Evolutionary conservation across 495 filamentous ascomycete species (phyloP).

Genomic region (Oleoguttula mirabilis): DNA sequence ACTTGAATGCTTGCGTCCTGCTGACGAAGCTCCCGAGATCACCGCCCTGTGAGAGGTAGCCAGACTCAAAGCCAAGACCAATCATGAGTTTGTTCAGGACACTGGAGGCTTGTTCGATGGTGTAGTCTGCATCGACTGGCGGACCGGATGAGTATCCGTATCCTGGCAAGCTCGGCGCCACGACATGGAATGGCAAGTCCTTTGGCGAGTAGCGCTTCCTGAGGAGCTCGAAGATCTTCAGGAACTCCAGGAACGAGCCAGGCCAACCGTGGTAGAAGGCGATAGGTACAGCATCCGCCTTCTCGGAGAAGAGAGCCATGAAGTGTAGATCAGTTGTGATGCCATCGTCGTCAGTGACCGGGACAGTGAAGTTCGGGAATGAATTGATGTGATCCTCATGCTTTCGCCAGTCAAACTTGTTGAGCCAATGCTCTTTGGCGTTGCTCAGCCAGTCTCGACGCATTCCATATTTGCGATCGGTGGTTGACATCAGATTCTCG

Average conservation of each 20-base stretch:
- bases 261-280: slow-evolving; percentile 54
- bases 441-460: slow-evolving; percentile 44
- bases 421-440: slow-evolving; percentile 41
- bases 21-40: slow-evolving; percentile 49
- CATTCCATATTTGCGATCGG: slow-evolving; percentile 40
- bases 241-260: slow-evolving; percentile 47
- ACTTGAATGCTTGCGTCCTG: slow-evolving; percentile 2
- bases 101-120: slow-evolving; percentile 30
- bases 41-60: slow-evolving; percentile 57
- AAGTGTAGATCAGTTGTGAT: slow-evolving; percentile 46
- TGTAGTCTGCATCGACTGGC: slow-evolving; percentile 39
- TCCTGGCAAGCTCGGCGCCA: slow-evolving; percentile 53
- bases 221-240: slow-evolving; percentile 37
- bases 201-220: slow-evolving; percentile 40
- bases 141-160: slow-evolving; percentile 47
- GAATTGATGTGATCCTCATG: slow-evolving; percentile 40
- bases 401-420: slow-evolving; percentile 34
- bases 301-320: slow-evolving; percentile 49
- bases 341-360: slow-evolving; percentile 31
- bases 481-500: background rate
- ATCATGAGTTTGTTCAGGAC: slow-evolving; percentile 49
- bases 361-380: slow-evolving; percentile 49
- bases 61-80: slow-evolving; percentile 43
- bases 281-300: slow-evolving; percentile 47
- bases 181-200: slow-evolving; percentile 52